Evolutionary conservation across 371 early-diverging fungal species (phyloP), one percentile per base, ranked within the genome.

Genomic region (Zopfochytrium polystomum): DNA sequence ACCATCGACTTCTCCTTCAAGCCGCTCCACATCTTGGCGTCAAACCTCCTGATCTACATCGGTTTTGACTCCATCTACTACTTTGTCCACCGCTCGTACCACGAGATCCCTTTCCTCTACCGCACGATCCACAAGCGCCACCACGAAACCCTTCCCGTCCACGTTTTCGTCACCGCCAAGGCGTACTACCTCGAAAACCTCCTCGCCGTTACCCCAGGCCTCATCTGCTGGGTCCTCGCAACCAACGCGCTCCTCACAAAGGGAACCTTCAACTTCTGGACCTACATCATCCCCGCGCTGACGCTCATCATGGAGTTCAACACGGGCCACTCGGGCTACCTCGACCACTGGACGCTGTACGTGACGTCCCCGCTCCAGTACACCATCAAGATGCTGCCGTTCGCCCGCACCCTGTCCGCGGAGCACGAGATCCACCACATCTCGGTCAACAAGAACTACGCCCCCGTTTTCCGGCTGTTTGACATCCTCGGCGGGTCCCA

Each of bases 261-360:
- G 1, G 56, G 49, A 25, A 23, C 20, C 18, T 26, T 56, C 35
- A 60, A 60, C 55, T 33, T 60, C 9, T 60, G 57, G 60, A 57
- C 13, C n/a, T 27, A 30, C n/a, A 20, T 60, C 27, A 13, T 60
- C 22, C 60, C 60, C 7, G 60, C 58, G 1, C 22, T 56, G 35
- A 60, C 34, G 1, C 60, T 60, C 0, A 38, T 49, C 56, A 57
- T 58, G 60, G 60, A 60, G 27, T 60, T 60, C 42, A 60, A 60
- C 43, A 55, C 55, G 18, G 57, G 25, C n/a, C 61, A 60, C 61
- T 15, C 58, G 4, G 61, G 61, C 6, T 60, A 57, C 42, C 27
- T 60, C 7, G 61, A 60, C 43, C 60, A 60, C 38, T 25, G 30
- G 23, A 60, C 58, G 18, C 42, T 60, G 20, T 59, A 60, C 29